Evolutionary conservation across 257 asterid genomes (phyloP).

Genomic region (Leptodermis oblonga): DNA sequence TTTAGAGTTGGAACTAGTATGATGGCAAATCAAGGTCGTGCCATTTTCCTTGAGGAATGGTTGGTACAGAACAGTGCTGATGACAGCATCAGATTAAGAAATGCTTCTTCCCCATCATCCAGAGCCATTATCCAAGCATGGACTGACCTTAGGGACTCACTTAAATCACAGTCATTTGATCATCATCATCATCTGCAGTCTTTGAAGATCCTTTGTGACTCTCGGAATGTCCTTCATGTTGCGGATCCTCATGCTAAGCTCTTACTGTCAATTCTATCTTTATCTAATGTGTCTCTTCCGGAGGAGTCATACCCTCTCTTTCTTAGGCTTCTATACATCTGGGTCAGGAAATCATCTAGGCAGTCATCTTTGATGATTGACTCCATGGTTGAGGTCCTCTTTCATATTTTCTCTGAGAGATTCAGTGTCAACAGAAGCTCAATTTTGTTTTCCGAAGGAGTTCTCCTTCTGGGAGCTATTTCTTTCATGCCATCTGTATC

Average conservation of each 20-base stretch:
- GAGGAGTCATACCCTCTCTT: constrained; percentile 61
- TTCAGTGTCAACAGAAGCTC: constrained; percentile 32
- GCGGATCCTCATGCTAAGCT: constrained; percentile 96
- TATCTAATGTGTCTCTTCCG: constrained; percentile 42
- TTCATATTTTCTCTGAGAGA: constrained; percentile 37
- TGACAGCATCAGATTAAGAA: constrained; percentile 26
- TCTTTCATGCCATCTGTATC: constrained; percentile 52
- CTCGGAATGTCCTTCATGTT: constrained; percentile 62
- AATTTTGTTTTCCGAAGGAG: constrained; percentile 63
- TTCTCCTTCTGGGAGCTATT: constrained; percentile 76
- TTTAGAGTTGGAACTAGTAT: constrained; percentile 32
- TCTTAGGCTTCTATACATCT: constrained; percentile 67
- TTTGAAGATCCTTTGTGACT: constrained; percentile 46
- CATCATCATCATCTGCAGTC: constrained; percentile 60
- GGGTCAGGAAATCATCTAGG: constrained; percentile 76
- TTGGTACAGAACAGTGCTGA: constrained; percentile 33
- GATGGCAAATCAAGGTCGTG: constrained; percentile 62
- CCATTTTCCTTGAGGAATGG: constrained; percentile 85
- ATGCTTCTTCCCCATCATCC: constrained; percentile 51
- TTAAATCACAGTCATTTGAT: constrained; percentile 46
- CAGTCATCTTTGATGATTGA: constrained; percentile 53
- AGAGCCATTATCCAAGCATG: constrained; percentile 84
- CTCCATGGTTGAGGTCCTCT: constrained; percentile 45
- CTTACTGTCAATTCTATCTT: constrained; percentile 62
- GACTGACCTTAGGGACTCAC: constrained; percentile 75